Evolutionary conservation across 371 early-diverging fungal species (phyloP).

Genomic region (Gilbertella persicaria): DNA sequence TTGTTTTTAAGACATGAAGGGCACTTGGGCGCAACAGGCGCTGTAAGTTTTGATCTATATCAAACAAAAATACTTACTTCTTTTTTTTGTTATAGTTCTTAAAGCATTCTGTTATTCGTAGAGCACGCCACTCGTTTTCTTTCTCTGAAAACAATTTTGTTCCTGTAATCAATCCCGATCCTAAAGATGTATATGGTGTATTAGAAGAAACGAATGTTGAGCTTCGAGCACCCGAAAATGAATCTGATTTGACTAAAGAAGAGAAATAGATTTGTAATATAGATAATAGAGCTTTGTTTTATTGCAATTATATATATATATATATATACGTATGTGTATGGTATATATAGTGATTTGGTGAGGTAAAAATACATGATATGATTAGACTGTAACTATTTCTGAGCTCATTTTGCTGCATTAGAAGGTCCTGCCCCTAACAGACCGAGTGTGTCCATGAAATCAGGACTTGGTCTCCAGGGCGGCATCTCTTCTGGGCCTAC

Average conservation of each 20-base stretch:
- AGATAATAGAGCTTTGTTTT: too few relatives aligned
- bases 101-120: constrained; percentile 47
- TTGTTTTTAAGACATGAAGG: constrained; percentile 96
- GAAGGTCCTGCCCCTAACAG: constrained; percentile 16
- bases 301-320: too few relatives aligned
- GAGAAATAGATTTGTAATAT: too few relatives aligned
- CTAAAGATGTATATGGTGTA: constrained; percentile 19
- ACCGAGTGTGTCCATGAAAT: constrained; percentile 6
- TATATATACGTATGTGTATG: too few relatives aligned
- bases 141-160: constrained; percentile 58
- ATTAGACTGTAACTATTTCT: too few relatives aligned
- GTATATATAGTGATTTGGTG: too few relatives aligned
- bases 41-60: constrained; percentile 39
- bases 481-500: constrained; percentile 35
- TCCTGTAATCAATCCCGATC: constrained; percentile 21
- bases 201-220: constrained; percentile 26
- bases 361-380: too few relatives aligned
- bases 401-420: constrained; percentile 1
- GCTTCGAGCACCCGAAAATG: constrained; percentile 8
- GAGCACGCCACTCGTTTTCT: constrained; percentile 57
- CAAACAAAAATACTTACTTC: too few relatives aligned
- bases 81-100: constrained; percentile 45
- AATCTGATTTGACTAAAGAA: too few relatives aligned
- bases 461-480: constrained; percentile 20
- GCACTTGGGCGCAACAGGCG: constrained; percentile 93